Base-by-base conservation (phyloP, 208 protist species). In the Trypanosoma scelopori region DNA sequence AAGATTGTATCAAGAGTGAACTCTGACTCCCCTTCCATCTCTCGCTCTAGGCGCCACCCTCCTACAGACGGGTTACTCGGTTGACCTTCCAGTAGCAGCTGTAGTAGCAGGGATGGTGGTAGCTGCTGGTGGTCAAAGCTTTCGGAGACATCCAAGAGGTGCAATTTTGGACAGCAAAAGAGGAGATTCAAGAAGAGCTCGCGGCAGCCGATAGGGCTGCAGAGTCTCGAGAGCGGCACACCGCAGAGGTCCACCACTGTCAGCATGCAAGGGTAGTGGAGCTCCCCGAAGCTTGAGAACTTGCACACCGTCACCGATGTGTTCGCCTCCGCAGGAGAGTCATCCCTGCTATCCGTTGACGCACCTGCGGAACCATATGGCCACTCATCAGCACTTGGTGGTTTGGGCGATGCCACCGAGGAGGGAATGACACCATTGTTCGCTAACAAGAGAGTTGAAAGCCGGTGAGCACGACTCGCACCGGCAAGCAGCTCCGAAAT, bases 181-280 rank as follows among this genome's bases (percentile, higher is more conserved):
- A 93, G 86, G 30, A 90, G 46, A 62, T 87, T 90, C 16, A 87
- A 70, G 56, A 93, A 78, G 63, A 93, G 62, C 52, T 89, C 82
- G 22, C 84, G 81, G 56, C 79, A 87, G 18, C 82, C 82, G 23
- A 76, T 58, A 18, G 84, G 80, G 18, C 75, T 81, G 66, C 84
- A 89, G 1, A 77, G 47, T 41, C 78, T 79, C 23, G 78, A 81
- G 9, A 93, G 70, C 43, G 84, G 80, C n/a, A 91, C 76, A 50
- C 75, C 57, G 46, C 76, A 55, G 32, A 91, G 57, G 16, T 74
- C 74, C 39, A 93, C 30, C 43, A 56, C 74, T 20, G 51, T 47
- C 23, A 93, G 53, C 16, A 68, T 63, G 49, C 70, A 77, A 22
- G 79, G 70, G 18, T 78, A 52, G 11, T 72, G 61, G 60, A 77